Evolutionary conservation across 257 asterid genomes (phyloP).

Genomic region (Nyctanthes arbortristis): DNA sequence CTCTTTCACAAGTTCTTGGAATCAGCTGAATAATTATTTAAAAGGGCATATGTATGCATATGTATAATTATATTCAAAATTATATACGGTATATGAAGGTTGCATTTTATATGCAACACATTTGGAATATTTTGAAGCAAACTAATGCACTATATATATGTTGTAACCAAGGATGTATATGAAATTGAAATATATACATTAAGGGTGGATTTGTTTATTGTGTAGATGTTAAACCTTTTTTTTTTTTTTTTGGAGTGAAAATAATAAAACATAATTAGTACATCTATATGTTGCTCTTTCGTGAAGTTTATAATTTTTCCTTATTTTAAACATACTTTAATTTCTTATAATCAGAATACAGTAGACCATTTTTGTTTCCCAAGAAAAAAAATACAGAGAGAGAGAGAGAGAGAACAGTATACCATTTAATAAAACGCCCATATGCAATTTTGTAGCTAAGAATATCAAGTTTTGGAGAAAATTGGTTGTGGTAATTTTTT

Average conservation of each 20-base stretch:
- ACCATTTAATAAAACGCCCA: too few relatives aligned
- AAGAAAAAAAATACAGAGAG: too few relatives aligned
- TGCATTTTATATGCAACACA: background rate
- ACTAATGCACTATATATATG: background rate
- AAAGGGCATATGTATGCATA: background rate
- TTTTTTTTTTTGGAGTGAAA: background rate
- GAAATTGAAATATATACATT: background rate
- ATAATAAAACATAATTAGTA: background rate
- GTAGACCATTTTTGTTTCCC: too few relatives aligned
- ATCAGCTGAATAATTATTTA: background rate
- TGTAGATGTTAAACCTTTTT: background rate
- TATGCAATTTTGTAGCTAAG: too few relatives aligned
- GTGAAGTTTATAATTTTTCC: background rate
- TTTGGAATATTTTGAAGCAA: background rate
- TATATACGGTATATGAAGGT: background rate
- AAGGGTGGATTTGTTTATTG: background rate
- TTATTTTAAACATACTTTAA: too few relatives aligned
- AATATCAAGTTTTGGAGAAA: too few relatives aligned
- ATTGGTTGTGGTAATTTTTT: too few relatives aligned
- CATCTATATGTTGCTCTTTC: background rate
- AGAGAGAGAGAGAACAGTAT: too few relatives aligned
- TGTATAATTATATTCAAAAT: background rate
- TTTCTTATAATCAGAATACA: too few relatives aligned
- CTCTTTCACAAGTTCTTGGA: slow-evolving; percentile 42
- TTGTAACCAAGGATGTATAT: background rate